A percentile compares a stretch with the other conserved stretches of the same genome.
These are phyloP conservation scores for Blastocystis sp. DNA, from an alignment of 352 stramenopile species.

Conservation along the genomic window DNA sequence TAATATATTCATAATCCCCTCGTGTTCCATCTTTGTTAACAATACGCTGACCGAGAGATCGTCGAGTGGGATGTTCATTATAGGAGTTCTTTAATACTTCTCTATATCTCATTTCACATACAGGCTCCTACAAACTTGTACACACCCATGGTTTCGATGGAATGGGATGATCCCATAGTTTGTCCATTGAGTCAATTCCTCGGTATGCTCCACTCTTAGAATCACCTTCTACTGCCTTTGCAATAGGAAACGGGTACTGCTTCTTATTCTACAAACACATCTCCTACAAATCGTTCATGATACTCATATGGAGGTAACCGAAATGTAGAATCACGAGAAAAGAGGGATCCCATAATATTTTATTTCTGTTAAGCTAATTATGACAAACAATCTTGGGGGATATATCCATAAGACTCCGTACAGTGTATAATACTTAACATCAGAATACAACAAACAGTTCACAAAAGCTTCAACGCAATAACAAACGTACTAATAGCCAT, in stretches of 20 bases:
- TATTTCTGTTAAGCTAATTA: background rate
- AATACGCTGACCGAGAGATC: background rate
- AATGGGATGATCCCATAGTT: slow-evolving; percentile 3
- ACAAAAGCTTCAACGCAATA: background rate
- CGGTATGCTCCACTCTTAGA: background rate
- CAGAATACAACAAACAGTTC: background rate
- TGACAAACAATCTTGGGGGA: background rate
- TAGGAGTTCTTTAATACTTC: slow-evolving; percentile 32
- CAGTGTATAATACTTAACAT: background rate
- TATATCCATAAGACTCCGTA: background rate
- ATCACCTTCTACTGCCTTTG: slow-evolving; percentile 12
- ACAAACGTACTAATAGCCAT: background rate
- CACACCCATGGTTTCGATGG: slow-evolving; percentile 1
- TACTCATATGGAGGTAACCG: background rate
- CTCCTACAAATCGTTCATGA: background rate
- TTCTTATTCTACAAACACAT: background rate
- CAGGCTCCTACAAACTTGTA: background rate
- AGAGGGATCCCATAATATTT: background rate
- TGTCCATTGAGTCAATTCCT: background rate
- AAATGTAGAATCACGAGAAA: background rate
- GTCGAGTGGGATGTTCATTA: background rate
- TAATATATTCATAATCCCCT: slow-evolving; percentile 63
- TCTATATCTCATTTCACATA: background rate
- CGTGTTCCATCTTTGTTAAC: background rate
- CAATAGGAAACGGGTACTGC: background rate